Percentiles rank a stretch among this genome's conserved stretches.
These are phyloP conservation scores for Boletales sp. DNA, from an alignment of 768 basidiomycete species.

Conservation along the genomic window DNA sequence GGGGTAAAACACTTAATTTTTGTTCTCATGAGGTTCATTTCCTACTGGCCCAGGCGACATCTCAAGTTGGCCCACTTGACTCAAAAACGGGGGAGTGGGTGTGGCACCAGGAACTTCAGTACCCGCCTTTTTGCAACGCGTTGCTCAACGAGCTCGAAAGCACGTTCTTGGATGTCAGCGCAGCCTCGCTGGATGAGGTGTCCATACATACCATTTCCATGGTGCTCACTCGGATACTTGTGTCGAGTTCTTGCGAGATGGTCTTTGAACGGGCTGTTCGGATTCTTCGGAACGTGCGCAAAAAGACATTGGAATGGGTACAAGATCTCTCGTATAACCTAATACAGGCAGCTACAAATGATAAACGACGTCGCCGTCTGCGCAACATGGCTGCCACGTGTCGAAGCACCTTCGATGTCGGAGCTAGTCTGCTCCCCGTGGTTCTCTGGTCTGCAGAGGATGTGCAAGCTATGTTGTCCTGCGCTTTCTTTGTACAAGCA, in stretches of 20 bases:
- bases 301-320: no score
- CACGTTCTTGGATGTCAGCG: background rate
- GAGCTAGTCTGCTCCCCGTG: background rate
- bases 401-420: slow-evolving; percentile 25
- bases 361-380: slow-evolving; percentile 12
- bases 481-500: slow-evolving; percentile 19
- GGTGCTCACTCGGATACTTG: background rate
- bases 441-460: background rate
- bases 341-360: background rate
- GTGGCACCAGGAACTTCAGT: background rate
- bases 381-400: slow-evolving; percentile 36
- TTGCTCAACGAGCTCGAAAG: background rate
- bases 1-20: background rate
- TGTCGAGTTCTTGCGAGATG: no score
- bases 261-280: no score
- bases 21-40: background rate
- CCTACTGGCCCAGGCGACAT: background rate
- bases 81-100: background rate
- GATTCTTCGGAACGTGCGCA: no score
- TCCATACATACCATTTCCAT: background rate
- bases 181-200: background rate
- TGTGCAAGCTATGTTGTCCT: slow-evolving; percentile 3
- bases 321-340: slow-evolving; percentile 21
- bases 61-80: background rate
- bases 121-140: background rate